Evolutionary conservation across 768 basidiomycete species (phyloP).

Genomic region (Russula virescens): DNA sequence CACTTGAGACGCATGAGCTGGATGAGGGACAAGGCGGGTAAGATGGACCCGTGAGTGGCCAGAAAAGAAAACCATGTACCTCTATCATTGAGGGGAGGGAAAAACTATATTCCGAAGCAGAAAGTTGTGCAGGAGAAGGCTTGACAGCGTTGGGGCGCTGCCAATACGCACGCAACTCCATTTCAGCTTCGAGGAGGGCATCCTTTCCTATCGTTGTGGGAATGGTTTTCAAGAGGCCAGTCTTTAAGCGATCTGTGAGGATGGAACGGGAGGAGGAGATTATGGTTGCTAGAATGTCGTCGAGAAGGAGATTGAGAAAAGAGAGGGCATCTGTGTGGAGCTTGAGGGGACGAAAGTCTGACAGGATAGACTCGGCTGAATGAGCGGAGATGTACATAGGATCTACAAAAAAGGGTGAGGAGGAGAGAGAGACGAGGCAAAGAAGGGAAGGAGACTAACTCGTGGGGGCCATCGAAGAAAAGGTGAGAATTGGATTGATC

Average conservation of each 20-base stretch:
- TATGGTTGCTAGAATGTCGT: slow-evolving; percentile 76
- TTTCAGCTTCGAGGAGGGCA: slow-evolving; percentile 86
- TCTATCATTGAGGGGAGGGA: slow-evolving; percentile 71
- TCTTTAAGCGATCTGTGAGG: slow-evolving; percentile 66
- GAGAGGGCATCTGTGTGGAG: slow-evolving; percentile 73
- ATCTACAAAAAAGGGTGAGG: slow-evolving; percentile 32
- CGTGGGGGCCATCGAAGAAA: slow-evolving; percentile 4
- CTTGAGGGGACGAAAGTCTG: slow-evolving; percentile 88
- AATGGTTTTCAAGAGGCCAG: slow-evolving; percentile 62
- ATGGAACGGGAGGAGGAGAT: slow-evolving; percentile 63
- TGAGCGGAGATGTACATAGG: slow-evolving; percentile 76
- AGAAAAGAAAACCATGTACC: slow-evolving; percentile 39
- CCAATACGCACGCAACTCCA: slow-evolving; percentile 87
- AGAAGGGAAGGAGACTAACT: neutral
- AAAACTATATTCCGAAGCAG: slow-evolving; percentile 55
- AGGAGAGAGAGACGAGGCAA: neutral
- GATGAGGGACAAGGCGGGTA: slow-evolving; percentile 18
- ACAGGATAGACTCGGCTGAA: slow-evolving; percentile 87
- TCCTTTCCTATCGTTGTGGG: slow-evolving; percentile 86
- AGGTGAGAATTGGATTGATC: neutral
- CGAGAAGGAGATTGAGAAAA: slow-evolving; percentile 73
- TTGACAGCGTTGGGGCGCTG: slow-evolving; percentile 52
- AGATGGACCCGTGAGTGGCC: slow-evolving; percentile 3
- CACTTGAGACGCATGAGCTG: slow-evolving; percentile 81
- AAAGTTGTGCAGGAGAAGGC: slow-evolving; percentile 29